Percentiles rank a stretch among this genome's conserved stretches.
Conservation (phyloP, 106 monocot species). For the Gastrodia elata region DNA sequence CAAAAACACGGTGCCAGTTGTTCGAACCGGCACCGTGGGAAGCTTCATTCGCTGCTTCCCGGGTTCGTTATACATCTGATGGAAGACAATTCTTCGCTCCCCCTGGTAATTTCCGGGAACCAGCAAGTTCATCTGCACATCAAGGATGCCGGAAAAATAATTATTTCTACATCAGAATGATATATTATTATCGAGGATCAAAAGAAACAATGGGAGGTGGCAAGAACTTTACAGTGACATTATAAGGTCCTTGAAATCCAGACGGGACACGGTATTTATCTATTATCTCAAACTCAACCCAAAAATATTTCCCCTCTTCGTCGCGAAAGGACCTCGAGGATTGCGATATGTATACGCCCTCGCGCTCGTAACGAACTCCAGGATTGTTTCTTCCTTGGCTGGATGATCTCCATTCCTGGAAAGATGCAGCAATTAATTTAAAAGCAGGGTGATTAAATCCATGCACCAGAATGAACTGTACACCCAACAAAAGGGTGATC, state of each 20-base stretch:
- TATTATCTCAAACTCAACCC: conserved; percentile 89
- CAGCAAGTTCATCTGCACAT: conserved; percentile 61
- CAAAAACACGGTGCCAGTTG: conserved; percentile 84
- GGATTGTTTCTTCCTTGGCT: conserved; percentile 85
- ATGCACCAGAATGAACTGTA: neutral
- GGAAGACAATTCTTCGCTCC: conserved; percentile 60
- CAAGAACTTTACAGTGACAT: conserved; percentile 67
- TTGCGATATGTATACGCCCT: conserved; percentile 77
- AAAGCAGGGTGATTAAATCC: neutral
- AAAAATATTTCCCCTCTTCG: conserved; percentile 96
- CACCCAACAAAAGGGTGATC: neutral
- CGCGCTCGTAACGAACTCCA: conserved; percentile 63
- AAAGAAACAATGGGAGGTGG: neutral
- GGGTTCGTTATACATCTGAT: conserved; percentile 42
- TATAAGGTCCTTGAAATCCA: conserved; percentile 93
- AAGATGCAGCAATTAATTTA: neutral
- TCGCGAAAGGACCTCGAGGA: conserved; percentile 73
- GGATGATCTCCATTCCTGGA: conserved; percentile 81
- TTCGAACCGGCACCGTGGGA: conserved; percentile 85
- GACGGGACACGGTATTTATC: conserved; percentile 79
- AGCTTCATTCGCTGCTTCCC: conserved; percentile 86
- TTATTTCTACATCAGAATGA: neutral
- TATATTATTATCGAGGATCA: neutral
- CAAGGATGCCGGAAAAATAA: neutral
- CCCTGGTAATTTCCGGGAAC: conserved; percentile 98